phyloP scores from a whole-genome alignment of 1,139 yeast species.

The Suhomyces atakaporum region DNA sequence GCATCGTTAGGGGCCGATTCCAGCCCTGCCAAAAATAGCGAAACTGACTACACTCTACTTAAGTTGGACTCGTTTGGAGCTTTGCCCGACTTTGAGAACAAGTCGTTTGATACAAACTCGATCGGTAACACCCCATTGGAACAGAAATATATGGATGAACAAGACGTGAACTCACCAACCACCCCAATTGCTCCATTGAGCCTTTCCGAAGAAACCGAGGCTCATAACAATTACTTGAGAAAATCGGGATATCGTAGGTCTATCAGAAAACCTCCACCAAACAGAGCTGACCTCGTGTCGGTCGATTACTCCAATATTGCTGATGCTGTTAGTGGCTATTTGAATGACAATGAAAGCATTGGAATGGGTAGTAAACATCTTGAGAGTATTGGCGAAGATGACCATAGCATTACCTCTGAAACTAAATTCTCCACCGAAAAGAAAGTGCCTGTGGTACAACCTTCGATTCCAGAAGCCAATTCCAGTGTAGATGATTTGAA shows the following conservation, averaged over 20 bases:
- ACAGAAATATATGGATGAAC: conserved; percentile 14
- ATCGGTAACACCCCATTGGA: not conserved
- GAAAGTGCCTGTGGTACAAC: not conserved
- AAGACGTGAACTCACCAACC: conserved; percentile 18
- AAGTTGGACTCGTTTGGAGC: conserved; percentile 26
- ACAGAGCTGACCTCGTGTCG: conserved; percentile 24
- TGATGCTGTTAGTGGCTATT: conserved; percentile 29
- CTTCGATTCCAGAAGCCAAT: conserved; percentile 26
- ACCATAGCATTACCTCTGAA: conserved; percentile 3
- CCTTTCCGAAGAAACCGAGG: conserved; percentile 23
- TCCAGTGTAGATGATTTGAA: conserved; percentile 19
- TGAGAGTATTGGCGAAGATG: conserved; percentile 10
- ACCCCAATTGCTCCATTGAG: conserved; percentile 37
- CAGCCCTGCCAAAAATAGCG: conserved; percentile 9
- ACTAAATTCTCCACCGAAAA: not conserved
- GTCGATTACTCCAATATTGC: conserved; percentile 32
- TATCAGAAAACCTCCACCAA: conserved; percentile 37
- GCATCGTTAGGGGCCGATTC: conserved; percentile 21
- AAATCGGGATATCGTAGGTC: conserved; percentile 37
- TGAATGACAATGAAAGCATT: conserved; percentile 17
- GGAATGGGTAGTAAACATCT: conserved; percentile 7
- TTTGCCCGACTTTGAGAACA: conserved; percentile 32
- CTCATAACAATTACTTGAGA: conserved; percentile 33
- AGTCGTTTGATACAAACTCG: conserved; percentile 13
- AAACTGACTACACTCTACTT: conserved; percentile 21